Evolutionary conservation across 2,329 filamentous ascomycete species (phyloP).

Genomic region (Fragosphaeria purpurea): DNA sequence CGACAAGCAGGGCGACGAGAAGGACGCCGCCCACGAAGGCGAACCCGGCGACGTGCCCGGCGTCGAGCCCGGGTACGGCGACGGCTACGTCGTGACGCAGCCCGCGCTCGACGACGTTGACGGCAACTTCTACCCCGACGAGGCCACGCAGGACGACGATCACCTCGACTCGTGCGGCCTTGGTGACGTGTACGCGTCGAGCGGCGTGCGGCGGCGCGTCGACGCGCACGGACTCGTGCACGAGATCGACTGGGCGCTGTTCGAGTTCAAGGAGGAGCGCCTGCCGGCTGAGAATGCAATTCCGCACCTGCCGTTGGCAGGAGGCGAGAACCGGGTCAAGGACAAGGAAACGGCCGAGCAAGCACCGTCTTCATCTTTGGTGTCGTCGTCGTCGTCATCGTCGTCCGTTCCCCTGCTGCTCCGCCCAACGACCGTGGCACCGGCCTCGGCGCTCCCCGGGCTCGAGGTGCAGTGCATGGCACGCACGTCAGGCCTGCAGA

Average conservation of each 20-base stretch:
- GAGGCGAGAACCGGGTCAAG: too few relatives aligned
- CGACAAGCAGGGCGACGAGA: conserved; percentile 29
- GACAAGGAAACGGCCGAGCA: too few relatives aligned
- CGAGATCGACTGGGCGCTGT: conserved; percentile 92
- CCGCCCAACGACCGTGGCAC: conserved; percentile 49
- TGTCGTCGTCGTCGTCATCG: too few relatives aligned
- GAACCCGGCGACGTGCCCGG: conserved; percentile 71
- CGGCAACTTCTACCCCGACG: conserved; percentile 70
- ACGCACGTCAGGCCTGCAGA: conserved; percentile 74
- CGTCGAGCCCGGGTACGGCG: conserved; percentile 62
- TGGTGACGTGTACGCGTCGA: conserved; percentile 80
- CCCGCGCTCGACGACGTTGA: conserved; percentile 82
- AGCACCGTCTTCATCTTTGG: too few relatives aligned
- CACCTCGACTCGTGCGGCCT: conserved; percentile 72
- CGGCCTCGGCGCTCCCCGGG: conserved; percentile 55
- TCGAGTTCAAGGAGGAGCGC: conserved; percentile 65
- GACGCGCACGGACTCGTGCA: conserved; percentile 64
- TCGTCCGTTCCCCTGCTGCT: conserved; percentile 19
- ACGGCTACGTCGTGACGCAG: conserved; percentile 76
- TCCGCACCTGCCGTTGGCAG: conserved; percentile 24
- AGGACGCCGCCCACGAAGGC: background rate
- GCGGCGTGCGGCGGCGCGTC: conserved; percentile 69
- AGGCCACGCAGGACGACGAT: conserved; percentile 64
- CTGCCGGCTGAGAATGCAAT: conserved; percentile 65
- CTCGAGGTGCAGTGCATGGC: conserved; percentile 80